A percentile compares a stretch with the other conserved stretches of the same genome.
These are phyloP conservation scores for Myochromella boudieri DNA, from an alignment of 768 basidiomycete genomes.

Conservation along the genomic window DNA sequence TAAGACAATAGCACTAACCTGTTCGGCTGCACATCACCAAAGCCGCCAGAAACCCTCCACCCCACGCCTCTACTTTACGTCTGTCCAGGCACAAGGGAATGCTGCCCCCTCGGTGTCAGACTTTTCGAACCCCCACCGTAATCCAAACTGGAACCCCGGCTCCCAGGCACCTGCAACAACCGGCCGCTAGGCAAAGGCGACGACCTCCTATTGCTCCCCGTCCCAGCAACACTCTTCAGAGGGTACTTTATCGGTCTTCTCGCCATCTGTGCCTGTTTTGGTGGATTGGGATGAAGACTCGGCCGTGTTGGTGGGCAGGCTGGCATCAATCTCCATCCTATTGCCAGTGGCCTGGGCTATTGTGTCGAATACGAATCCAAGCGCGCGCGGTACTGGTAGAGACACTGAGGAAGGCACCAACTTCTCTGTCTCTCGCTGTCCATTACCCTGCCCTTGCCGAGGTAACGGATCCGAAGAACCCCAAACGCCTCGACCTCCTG, in stretches of 20 bases:
- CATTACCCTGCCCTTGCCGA: constrained; percentile 6
- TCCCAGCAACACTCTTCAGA: constrained; percentile 58
- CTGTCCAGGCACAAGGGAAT: neutral
- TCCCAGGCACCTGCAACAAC: too few species aligned
- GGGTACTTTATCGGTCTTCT: constrained; percentile 43
- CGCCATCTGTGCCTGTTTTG: neutral
- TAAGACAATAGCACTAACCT: too few species aligned
- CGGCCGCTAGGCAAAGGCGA: constrained; percentile 36
- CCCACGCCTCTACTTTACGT: neutral
- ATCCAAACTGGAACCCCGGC: too few species aligned
- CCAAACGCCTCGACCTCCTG: constrained; percentile 21
- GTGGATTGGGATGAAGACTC: too few species aligned
- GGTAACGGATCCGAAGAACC: constrained; percentile 10
- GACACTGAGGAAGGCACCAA: neutral
- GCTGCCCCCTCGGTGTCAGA: too few species aligned
- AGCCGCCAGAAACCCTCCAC: too few species aligned
- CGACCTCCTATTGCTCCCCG: constrained; percentile 47
- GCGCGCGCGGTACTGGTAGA: constrained; percentile 30
- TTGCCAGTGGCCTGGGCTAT: neutral
- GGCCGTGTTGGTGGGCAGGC: too few species aligned
- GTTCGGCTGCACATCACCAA: too few species aligned
- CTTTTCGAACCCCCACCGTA: too few species aligned
- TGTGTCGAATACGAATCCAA: constrained; percentile 34
- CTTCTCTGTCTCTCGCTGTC: neutral
- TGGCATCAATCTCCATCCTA: neutral